These are phyloP conservation scores for Monosporascus sp. DNA, from an alignment of 2,329 filamentous ascomycete species.

Conservation along the genomic window DNA sequence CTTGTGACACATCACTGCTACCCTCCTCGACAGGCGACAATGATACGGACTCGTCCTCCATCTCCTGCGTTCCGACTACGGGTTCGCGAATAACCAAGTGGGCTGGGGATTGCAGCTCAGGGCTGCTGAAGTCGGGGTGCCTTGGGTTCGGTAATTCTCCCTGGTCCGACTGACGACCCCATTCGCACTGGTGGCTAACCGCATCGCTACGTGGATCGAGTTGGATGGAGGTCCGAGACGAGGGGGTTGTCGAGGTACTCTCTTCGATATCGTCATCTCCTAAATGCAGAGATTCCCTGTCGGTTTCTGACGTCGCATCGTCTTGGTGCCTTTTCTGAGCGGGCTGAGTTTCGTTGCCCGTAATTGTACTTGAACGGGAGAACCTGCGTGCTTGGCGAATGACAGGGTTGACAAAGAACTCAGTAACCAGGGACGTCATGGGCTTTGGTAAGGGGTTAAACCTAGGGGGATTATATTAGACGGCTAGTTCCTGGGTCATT, in stretches of 20 bases:
- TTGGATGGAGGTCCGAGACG: slow-evolving; percentile 22
- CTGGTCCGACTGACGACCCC: slow-evolving; percentile 1
- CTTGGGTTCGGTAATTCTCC: neutral
- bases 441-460: slow-evolving; percentile 2
- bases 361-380: slow-evolving; percentile 34
- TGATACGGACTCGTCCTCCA: slow-evolving; percentile 7
- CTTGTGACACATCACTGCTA: slow-evolving; percentile 5
- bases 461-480: slow-evolving; percentile 2
- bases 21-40: slow-evolving; percentile 7
- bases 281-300: slow-evolving; percentile 20
- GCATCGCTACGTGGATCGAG: slow-evolving; percentile 8
- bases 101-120: neutral
- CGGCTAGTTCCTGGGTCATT: no score
- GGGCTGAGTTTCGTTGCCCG: slow-evolving; percentile 27
- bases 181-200: slow-evolving; percentile 2
- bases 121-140: slow-evolving; percentile 1
- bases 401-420: slow-evolving; percentile 62
- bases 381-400: slow-evolving; percentile 61
- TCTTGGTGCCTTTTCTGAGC: slow-evolving; percentile 22
- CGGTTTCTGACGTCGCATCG: slow-evolving; percentile 25
- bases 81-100: slow-evolving; percentile 2
- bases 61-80: slow-evolving; percentile 5
- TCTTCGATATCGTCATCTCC: slow-evolving; percentile 16
- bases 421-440: slow-evolving; percentile 60
- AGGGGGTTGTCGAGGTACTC: slow-evolving; percentile 18